phyloP scores from a whole-genome alignment of 2,329 filamentous ascomycete genomes.

The Cladosporium sp. region DNA sequence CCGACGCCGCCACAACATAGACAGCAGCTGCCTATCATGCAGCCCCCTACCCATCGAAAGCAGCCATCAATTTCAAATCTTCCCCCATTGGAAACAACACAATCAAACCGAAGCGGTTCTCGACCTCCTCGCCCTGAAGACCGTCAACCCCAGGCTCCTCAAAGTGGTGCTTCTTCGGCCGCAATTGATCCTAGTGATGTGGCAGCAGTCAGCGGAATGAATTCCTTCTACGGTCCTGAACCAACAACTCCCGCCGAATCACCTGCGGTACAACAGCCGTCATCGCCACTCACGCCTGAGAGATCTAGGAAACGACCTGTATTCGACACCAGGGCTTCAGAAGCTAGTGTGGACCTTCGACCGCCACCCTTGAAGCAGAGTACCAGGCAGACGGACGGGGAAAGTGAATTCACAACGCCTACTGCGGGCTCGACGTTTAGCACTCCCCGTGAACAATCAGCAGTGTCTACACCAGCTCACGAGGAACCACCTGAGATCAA shows the following conservation, averaged over 20 bases:
- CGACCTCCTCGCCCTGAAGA: conserved; percentile 21
- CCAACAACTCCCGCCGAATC: conserved; percentile 19
- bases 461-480: conserved; percentile 15
- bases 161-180: conserved; percentile 29
- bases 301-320: conserved; percentile 29
- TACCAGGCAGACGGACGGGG: conserved; percentile 16
- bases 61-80: conserved; percentile 19
- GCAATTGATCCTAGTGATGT: conserved; percentile 30
- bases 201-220: conserved; percentile 30
- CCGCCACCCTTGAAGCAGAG: conserved; percentile 35
- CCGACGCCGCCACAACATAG: conserved; percentile 8
- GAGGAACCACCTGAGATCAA: conserved; percentile 25
- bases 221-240: conserved; percentile 32
- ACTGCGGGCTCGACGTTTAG: neutral
- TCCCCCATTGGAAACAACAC: conserved; percentile 24
- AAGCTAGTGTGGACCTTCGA: conserved; percentile 32
- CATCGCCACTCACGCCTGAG: conserved; percentile 30
- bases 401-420: conserved; percentile 23
- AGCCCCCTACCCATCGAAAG: conserved; percentile 8
- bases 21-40: conserved; percentile 2
- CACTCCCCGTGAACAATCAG: conserved; percentile 5
- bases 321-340: conserved; percentile 25
- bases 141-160: conserved; percentile 21
- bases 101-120: conserved; percentile 1
- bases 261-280: conserved; percentile 22